phyloP scores from a whole-genome alignment of 139 green algal genomes.

The Astrephomene gubernaculifera region DNA sequence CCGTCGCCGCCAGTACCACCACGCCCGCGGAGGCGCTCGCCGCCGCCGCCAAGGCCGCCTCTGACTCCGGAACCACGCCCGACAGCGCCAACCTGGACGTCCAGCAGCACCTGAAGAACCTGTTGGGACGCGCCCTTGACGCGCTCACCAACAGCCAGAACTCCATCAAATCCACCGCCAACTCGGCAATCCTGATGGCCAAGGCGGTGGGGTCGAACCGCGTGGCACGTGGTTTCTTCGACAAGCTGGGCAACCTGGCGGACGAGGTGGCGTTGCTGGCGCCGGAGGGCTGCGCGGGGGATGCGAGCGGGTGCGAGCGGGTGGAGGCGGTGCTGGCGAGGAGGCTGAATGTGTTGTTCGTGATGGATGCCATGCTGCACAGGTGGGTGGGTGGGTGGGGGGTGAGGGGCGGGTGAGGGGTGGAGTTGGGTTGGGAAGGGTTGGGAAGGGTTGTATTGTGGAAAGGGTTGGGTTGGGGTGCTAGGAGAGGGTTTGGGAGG shows the following conservation, averaged over 20 bases:
- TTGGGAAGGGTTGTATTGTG: too few relatives aligned
- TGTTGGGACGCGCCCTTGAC: not conserved
- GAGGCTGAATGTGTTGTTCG: conserved; percentile 37
- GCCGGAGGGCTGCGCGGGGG: conserved; percentile 23
- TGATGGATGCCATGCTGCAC: conserved; percentile 36
- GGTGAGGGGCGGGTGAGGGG: not conserved
- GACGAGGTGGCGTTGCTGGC: conserved; percentile 25
- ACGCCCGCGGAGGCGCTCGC: not conserved
- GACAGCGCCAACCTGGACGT: not conserved
- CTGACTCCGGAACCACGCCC: not conserved
- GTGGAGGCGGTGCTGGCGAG: conserved; percentile 16
- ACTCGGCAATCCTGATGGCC: conserved; percentile 2
- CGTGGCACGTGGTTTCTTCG: conserved; percentile 20
- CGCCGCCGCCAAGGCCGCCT: not conserved
- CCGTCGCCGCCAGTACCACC: not conserved
- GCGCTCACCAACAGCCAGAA: conserved; percentile 22
- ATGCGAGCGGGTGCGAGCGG: not conserved
- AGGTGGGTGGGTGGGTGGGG: not conserved
- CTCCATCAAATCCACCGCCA: conserved; percentile 17
- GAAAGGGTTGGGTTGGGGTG: too few relatives aligned
- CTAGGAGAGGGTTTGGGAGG: not conserved
- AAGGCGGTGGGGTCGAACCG: conserved; percentile 13
- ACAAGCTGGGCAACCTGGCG: not conserved
- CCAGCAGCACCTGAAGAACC: conserved; percentile 8
- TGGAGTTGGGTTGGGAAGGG: not conserved